Evolutionary conservation across 2,329 filamentous ascomycete species (phyloP).

Genomic region (Sporothrix brunneoviolacea): DNA sequence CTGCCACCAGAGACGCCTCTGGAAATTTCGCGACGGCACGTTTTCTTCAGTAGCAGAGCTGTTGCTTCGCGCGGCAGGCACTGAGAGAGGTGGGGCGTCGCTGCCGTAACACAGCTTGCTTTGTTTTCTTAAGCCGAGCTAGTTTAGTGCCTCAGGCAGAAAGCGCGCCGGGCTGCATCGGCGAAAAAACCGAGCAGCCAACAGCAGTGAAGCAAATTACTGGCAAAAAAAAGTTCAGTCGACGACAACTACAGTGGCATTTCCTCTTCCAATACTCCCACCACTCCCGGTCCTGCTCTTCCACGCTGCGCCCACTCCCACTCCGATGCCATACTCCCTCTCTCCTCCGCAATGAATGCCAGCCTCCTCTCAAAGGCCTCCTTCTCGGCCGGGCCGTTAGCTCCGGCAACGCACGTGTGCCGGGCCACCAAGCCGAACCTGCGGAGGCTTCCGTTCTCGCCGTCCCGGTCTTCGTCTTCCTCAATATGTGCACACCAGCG

Average conservation of each 20-base stretch:
- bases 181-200: conserved; percentile 10
- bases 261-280: not conserved
- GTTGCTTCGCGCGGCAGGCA: too few species aligned
- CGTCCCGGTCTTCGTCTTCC: not conserved
- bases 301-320: not conserved
- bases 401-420: conserved; percentile 27
- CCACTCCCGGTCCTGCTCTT: not conserved
- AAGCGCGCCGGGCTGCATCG: conserved; percentile 9
- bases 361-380: conserved; percentile 30
- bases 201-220: conserved; percentile 13
- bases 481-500: conserved; percentile 17
- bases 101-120: not conserved
- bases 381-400: conserved; percentile 26
- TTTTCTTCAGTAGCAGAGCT: too few species aligned
- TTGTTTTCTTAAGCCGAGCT: conserved; percentile 10
- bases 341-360: conserved; percentile 26
- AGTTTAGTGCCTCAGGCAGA: conserved; percentile 12
- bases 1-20: conserved; percentile 9
- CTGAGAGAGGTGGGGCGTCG: too few species aligned
- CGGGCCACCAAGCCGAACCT: conserved; percentile 21
- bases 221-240: not conserved
- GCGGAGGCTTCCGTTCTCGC: conserved; percentile 1
- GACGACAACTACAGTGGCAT: not conserved
- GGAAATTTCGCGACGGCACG: conserved; percentile 9
- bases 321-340: not conserved